Evolutionary conservation across 2,329 filamentous ascomycete genomes (phyloP).

Genomic region (Fusarium concolor): DNA sequence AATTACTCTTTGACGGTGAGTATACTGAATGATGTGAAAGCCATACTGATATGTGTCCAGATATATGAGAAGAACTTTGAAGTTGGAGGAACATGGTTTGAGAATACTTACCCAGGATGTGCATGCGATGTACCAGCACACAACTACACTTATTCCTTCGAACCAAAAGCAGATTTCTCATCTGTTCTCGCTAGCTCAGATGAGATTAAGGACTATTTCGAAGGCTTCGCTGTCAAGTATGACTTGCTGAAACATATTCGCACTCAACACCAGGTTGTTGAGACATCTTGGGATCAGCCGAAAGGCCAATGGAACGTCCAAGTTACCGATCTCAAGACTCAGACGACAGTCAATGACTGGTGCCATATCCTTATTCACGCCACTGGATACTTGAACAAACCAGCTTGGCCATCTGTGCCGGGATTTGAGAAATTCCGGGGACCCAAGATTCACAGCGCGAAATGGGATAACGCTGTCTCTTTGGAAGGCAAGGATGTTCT

Average conservation of each 20-base stretch:
- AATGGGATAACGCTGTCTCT: slow-evolving; percentile 2
- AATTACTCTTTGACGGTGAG: slow-evolving; percentile 10
- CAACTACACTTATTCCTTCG: slow-evolving; percentile 21
- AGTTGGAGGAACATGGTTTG: slow-evolving; percentile 15
- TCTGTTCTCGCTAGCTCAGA: background rate
- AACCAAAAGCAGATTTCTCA: slow-evolving; percentile 15
- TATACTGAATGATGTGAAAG: fast-evolving
- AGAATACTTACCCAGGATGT: slow-evolving; percentile 10
- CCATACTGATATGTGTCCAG: background rate
- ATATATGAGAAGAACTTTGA: slow-evolving; percentile 21
- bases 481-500: slow-evolving; percentile 15
- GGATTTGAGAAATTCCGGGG: slow-evolving; percentile 10
- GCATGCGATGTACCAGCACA: slow-evolving; percentile 15
- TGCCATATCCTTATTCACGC: slow-evolving; percentile 15
- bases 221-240: slow-evolving; percentile 9
- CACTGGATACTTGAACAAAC: slow-evolving; percentile 23
- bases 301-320: slow-evolving; percentile 12
- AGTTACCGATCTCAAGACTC: background rate
- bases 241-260: background rate
- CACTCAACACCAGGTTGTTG: background rate
- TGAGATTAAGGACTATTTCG: slow-evolving; percentile 8
- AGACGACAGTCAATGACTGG: background rate
- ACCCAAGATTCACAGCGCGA: slow-evolving; percentile 10
- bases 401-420: slow-evolving; percentile 1
- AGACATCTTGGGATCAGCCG: background rate